Evolutionary conservation across 495 filamentous ascomycete species (phyloP).

Genomic region (Sordaria brevicollis): DNA sequence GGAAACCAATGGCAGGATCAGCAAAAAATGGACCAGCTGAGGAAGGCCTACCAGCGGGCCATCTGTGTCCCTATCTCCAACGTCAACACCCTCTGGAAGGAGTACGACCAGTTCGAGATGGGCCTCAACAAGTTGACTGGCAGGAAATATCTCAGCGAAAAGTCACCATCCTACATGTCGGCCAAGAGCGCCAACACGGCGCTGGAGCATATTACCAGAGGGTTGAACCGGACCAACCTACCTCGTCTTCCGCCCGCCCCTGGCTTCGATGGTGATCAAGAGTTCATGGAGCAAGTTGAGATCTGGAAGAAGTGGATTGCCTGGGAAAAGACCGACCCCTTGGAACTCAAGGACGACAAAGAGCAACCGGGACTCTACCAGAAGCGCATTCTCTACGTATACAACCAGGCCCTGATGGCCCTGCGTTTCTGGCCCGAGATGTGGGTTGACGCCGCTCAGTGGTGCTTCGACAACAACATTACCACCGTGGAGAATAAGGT

Average conservation of each 20-base stretch:
- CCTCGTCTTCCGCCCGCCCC: slow-evolving; percentile 71
- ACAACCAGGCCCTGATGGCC: slow-evolving; percentile 90
- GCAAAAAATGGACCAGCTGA: slow-evolving; percentile 90
- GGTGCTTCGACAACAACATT: slow-evolving; percentile 69
- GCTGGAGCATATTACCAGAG: slow-evolving; percentile 73
- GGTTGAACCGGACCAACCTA: slow-evolving; percentile 64
- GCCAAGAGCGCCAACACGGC: slow-evolving; percentile 76
- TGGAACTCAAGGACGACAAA: slow-evolving; percentile 74
- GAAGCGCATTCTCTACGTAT: slow-evolving; percentile 72
- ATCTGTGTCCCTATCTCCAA: slow-evolving; percentile 72
- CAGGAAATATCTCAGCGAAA: slow-evolving; percentile 85
- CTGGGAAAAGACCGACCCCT: slow-evolving; percentile 88
- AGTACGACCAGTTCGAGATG: slow-evolving; percentile 94
- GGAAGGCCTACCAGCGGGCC: slow-evolving; percentile 84
- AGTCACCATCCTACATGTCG: slow-evolving; percentile 85
- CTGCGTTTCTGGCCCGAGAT: slow-evolving; percentile 87
- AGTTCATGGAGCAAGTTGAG: slow-evolving; percentile 77
- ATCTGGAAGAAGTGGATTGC: slow-evolving; percentile 88
- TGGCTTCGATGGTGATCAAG: slow-evolving; percentile 78
- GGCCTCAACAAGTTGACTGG: slow-evolving; percentile 81
- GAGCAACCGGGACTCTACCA: slow-evolving; percentile 67
- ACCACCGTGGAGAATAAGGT: slow-evolving; percentile 48
- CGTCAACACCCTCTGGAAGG: slow-evolving; percentile 81
- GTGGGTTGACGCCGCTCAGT: slow-evolving; percentile 92
- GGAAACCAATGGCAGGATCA: slow-evolving; percentile 89